A percentile compares a stretch with the other conserved stretches of the same genome.
Conservation (phyloP, 768 basidiomycete genomes). For the Suillus plorans region DNA sequence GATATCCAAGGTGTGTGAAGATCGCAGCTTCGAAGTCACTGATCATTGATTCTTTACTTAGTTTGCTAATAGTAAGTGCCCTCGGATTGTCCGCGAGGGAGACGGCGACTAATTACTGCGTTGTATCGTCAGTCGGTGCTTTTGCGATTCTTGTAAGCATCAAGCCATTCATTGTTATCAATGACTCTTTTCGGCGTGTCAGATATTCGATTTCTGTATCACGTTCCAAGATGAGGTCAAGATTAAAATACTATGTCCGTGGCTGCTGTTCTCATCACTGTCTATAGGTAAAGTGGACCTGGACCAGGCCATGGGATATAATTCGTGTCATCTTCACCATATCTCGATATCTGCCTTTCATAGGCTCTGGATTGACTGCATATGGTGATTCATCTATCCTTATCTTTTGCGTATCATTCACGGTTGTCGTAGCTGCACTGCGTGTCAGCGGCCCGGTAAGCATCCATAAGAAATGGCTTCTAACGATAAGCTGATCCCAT, state of each 20-base stretch:
- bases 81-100: background rate
- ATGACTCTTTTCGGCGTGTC: background rate
- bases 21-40: background rate
- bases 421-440: background rate
- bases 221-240: constrained; percentile 11
- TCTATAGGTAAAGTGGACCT: constrained; percentile 19
- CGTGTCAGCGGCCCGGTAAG: constrained; percentile 4
- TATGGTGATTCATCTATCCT: constrained; percentile 15
- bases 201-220: constrained; percentile 13
- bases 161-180: background rate
- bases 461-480: too few species aligned
- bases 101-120: background rate
- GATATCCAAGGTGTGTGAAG: constrained; percentile 11
- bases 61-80: constrained; percentile 17
- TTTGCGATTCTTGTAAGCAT: constrained; percentile 17
- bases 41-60: background rate
- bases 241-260: too few species aligned
- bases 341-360: constrained; percentile 23
- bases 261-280: background rate
- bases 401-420: background rate
- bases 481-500: constrained; percentile 8
- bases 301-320: constrained; percentile 16
- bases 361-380: constrained; percentile 11
- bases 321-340: constrained; percentile 16
- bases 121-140: constrained; percentile 14